phyloP scores from a whole-genome alignment of 805 yeast genomes.

The Candida ascalaphidarum region DNA sequence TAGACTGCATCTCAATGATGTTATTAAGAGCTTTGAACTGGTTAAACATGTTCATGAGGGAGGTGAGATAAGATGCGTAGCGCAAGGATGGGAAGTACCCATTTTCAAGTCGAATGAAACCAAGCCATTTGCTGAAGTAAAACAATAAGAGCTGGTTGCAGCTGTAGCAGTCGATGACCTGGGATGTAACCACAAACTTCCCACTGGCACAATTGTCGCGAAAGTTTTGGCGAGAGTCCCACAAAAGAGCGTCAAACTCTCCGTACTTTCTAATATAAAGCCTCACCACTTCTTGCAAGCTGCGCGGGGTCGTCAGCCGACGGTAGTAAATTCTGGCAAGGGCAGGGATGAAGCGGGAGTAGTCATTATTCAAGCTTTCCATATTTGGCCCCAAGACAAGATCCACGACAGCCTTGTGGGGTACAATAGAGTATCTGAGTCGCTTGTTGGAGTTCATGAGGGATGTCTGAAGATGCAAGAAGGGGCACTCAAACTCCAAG shows the following conservation, averaged over 20 bases:
- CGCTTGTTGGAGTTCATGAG: conserved; percentile 15
- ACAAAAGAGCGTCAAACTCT: no score
- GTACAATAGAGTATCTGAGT: conserved; percentile 15
- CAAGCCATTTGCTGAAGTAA: conserved; percentile 16
- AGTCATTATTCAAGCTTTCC: no score
- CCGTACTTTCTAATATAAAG: no score
- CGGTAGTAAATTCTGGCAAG: no score
- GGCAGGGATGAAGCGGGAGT: no score
- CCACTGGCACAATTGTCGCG: no score
- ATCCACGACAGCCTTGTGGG: conserved; percentile 11
- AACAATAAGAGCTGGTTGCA: conserved; percentile 9
- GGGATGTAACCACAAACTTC: no score
- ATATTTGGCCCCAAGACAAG: conserved; percentile 8
- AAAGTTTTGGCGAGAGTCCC: no score
- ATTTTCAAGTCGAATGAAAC: conserved; percentile 16
- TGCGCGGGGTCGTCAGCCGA: no score
- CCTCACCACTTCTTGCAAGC: no score
- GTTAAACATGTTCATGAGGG: conserved; percentile 16
- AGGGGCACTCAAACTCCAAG: conserved; percentile 17
- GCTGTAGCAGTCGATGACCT: no score
- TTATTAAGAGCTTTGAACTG: conserved; percentile 13
- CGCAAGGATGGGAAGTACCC: conserved; percentile 21
- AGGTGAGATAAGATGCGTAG: conserved; percentile 16
- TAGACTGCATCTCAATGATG: no score
- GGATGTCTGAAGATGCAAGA: conserved; percentile 19